phyloP scores from a whole-genome alignment of 1,284 basidiomycete species.

The Coriolopsis trogii region DNA sequence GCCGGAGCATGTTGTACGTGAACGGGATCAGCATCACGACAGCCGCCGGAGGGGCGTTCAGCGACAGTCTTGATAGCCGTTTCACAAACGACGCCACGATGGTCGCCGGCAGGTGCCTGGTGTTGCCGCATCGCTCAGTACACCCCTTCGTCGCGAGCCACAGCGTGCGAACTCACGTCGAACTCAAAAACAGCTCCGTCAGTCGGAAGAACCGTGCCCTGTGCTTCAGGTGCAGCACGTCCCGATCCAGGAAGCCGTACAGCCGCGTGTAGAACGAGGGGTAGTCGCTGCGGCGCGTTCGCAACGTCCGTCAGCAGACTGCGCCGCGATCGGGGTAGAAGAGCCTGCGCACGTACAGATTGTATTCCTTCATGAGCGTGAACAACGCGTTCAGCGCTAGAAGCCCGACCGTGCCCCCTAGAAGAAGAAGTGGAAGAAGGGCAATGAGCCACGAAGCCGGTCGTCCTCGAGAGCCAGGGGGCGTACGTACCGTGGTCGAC shows the following conservation, averaged over 20 bases:
- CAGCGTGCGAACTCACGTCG: conserved; percentile 87
- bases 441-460: no score
- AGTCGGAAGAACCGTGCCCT: conserved; percentile 95
- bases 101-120: conserved; percentile 83
- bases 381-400: conserved; percentile 93
- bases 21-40: conserved; percentile 92
- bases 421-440: not conserved
- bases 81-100: conserved; percentile 96
- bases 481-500: conserved; percentile 80
- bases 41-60: conserved; percentile 88
- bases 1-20: conserved; percentile 93
- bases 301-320: not conserved
- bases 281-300: conserved; percentile 69
- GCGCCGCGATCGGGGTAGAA: not conserved
- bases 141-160: no score
- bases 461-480: no score
- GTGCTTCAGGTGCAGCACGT: conserved; percentile 91
- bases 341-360: conserved; percentile 81
- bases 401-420: conserved; percentile 86
- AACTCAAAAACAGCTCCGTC: conserved; percentile 88
- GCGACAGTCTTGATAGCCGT: conserved; percentile 82
- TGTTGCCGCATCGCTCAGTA: no score
- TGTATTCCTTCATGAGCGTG: conserved; percentile 90
- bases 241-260: conserved; percentile 85
- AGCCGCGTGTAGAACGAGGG: conserved; percentile 95